Evolutionary conservation across 306 rosid genomes (phyloP), one percentile per base, ranked within the genome.

Genomic region (Trichosanthes truncata): DNA sequence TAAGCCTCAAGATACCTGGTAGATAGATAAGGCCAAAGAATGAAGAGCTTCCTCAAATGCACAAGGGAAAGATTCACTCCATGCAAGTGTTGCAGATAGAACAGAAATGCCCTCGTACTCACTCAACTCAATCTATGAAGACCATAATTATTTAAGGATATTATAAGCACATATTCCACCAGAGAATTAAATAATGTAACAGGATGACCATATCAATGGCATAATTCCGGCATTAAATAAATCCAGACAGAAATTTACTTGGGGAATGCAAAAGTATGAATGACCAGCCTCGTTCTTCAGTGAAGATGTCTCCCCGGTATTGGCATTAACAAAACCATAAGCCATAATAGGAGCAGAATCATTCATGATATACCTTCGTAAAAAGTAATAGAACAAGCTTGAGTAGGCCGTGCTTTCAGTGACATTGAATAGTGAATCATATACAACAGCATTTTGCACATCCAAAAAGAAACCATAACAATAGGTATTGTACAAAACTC

Each of bases 51-150:
- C 92, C 78, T 82, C 86, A 74, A 91, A 91, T 73, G 92, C 87
- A 52, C 85, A 86, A 84, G 63, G 84, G 78, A 90, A 85, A 87
- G 86, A 87, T 49, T 87, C 87, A 81, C 85, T 87, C 98, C 98
- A 95, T 57, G 91, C 92, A 80, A 95, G 88, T 76, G 95, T 88
- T 87, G 86, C 93, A 43, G 93, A 88, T 84, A 95, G 82, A 79
- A 89, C 66, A 82, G 98, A 95, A 87, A 85, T 38, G 5, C 84
- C 84, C 65, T 92, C 96, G 82, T 85, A 81, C 90, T 92, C 98
- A 79, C 88, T 86, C 82, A 95, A 84, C 86, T 95, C 98, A 85
- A 92, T 84, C 98, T 95, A 89, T 77, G 55, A 80, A 69, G 76
- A 84, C 33, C 53, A 84, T 8, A 74, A 78, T 63, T 41, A 46